Base-by-base conservation (phyloP, 2,329 filamentous ascomycete genomes). In the Colletotrichum sp. region DNA sequence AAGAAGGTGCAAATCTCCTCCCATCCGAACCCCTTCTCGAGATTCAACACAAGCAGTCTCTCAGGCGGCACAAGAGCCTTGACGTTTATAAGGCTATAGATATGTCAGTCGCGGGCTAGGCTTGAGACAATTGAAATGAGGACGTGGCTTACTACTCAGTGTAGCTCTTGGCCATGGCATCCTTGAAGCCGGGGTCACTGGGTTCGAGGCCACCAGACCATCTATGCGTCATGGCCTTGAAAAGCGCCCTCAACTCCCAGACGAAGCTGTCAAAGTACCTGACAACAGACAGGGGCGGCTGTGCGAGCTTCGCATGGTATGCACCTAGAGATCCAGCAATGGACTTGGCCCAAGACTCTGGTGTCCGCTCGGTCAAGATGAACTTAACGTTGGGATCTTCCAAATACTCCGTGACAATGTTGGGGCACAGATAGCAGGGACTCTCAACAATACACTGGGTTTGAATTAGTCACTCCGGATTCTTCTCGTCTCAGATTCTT, bases 1-100 rank as follows among this genome's bases (percentile, higher is more conserved):
- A 85, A 73, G 65, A 83, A 83, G 3, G 81, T 80, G 52, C 84
- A 85, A 3, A 85, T 82, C 52, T 85, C 75, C 69, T 85, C 83
- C 84, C 84, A 85, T 5, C 83, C 83, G 12, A 84, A 83, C 0
- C 81, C 83, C 39, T 84, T 81, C 71, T 85, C 83, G 2, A 85
- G 78, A 49, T 79, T 82, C 49, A 81, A 77, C 6, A 79, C 76
- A n/a, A 83, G 78, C 27, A 85, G 75, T 36, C 79, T 78, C 19
- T 82, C 80, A 6, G 78, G 66, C 1, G 83, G 83, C 25, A 82
- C 77, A 1, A 69, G 57, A 11, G 81, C 57, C 19, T 70, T 77
- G 65, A 81, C 82, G 6, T 78, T 80, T 32, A 77, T 55, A 27
- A 76, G 11, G 78, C 63, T 80, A 65, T 25, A 75, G 25, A 79